Conservation (phyloP, 108 stramenopile genomes). For the Nitzschia sp. region DNA sequence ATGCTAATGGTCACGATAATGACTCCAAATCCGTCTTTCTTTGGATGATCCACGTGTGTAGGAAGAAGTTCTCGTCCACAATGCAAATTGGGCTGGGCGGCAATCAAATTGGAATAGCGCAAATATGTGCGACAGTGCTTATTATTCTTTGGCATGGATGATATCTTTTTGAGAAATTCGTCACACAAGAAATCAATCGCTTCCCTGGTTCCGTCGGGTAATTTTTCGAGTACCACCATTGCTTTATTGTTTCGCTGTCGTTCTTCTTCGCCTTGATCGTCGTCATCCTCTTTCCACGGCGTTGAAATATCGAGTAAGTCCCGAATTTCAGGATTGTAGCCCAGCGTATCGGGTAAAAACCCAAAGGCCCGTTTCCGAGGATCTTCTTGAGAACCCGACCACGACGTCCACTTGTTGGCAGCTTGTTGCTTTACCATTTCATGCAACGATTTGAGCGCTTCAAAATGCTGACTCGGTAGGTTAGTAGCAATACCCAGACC, state of each 20-base stretch:
- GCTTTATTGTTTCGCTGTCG: constrained; percentile 29
- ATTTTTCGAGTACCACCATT: constrained; percentile 31
- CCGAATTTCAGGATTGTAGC: constrained; percentile 27
- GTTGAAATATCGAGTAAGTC: constrained; percentile 39
- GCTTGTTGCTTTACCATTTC: constrained; percentile 29
- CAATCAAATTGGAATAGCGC: constrained; percentile 28
- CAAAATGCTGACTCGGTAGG: constrained; percentile 14
- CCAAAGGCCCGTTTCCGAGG: constrained; percentile 48
- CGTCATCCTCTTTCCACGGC: constrained; percentile 16
- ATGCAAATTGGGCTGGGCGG: constrained; percentile 58
- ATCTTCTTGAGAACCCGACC: constrained; percentile 33
- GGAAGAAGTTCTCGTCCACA: constrained; percentile 40
- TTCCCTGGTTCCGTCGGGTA: constrained; percentile 19
- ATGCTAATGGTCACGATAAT: constrained; percentile 50
- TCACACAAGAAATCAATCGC: constrained; percentile 32
- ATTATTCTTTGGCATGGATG: background rate
- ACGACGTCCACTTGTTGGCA: constrained; percentile 33
- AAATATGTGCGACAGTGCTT: background rate
- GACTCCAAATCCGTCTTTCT: constrained; percentile 53
- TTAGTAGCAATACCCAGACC: constrained; percentile 24
- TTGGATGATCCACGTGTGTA: constrained; percentile 47
- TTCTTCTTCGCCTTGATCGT: constrained; percentile 8
- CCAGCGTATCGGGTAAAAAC: constrained; percentile 40
- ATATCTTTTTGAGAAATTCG: background rate
- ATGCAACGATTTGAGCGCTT: constrained; percentile 31